Conservation (phyloP, 1,284 basidiomycete species). For the Stygiomarasmius scandens region DNA sequence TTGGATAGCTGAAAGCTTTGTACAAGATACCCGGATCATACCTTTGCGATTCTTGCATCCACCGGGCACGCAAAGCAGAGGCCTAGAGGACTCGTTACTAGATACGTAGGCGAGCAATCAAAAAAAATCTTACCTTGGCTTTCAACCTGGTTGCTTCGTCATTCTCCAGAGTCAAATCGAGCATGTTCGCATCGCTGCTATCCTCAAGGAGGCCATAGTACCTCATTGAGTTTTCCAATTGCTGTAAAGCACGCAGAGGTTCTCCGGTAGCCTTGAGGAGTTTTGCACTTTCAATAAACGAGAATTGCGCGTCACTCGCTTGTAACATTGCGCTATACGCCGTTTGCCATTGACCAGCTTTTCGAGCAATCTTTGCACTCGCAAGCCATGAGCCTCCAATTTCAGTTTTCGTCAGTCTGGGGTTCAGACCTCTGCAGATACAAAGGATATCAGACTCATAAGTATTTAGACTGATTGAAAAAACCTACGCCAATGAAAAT, state of each 20-base stretch:
- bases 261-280: conserved; percentile 83
- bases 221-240: conserved; percentile 82
- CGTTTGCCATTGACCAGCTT: conserved; percentile 94
- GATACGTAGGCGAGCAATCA: not conserved
- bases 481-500: conserved; percentile 70
- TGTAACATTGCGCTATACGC: conserved; percentile 97
- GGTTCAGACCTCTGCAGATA: not conserved
- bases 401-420: conserved; percentile 42
- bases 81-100: conserved; percentile 52
- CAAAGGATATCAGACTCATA: not conserved
- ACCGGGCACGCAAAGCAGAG: conserved; percentile 85
- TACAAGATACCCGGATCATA: conserved; percentile 73
- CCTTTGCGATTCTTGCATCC: conserved; percentile 91
- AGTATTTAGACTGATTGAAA: conserved; percentile 6
- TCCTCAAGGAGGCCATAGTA: conserved; percentile 45
- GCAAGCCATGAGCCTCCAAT: conserved; percentile 89
- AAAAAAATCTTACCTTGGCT: conserved; percentile 64
- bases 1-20: conserved; percentile 56
- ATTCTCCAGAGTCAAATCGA: conserved; percentile 59
- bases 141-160: conserved; percentile 56
- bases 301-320: conserved; percentile 76
- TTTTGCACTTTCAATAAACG: conserved; percentile 93
- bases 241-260: conserved; percentile 85
- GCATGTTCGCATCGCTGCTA: conserved; percentile 33
- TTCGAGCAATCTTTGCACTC: conserved; percentile 94